Base-by-base conservation (phyloP, 1,284 basidiomycete species). In the Gymnopus androsaceus region DNA sequence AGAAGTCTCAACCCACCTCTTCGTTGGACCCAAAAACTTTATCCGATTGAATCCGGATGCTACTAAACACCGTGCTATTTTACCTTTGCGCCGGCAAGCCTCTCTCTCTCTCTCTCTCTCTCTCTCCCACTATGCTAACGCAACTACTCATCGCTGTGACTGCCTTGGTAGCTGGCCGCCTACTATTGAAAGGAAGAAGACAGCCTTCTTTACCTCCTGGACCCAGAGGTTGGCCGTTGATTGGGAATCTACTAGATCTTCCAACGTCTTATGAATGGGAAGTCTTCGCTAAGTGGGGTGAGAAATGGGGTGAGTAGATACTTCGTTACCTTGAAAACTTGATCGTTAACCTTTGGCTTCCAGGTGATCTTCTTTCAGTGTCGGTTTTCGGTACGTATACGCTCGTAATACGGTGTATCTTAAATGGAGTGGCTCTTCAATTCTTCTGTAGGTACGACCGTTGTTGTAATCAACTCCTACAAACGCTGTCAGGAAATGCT, bases 211-310 rank as follows among this genome's bases (percentile, higher is more conserved):
- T 73, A 28, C 76, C 76, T n/a, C 76, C 77, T 7, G 77, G 78
- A 19, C 78, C 78, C 3, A 68, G 58, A 51, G 68, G 69, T 19
- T 64, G 65, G 34, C 77, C 76, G 3, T 38, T 79, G n/a, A 66
- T 79, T 23, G 78, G 73, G 17, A 79, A 78, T 59, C 58, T 76
- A 2, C 62, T 78, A 6, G 72, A 79, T 56, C 72, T 79, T 67
- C 77, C 77, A 15, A 62, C 65, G 5, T 60, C 60, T 5, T 64
- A 72, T 14, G 66, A 72, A 40, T 80, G 77, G 77, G 54, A 71
- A 14, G 70, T 69, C 4, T 79, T 74, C 51, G 62, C 68, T n/a
- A 61, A 72, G 15, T 79, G 77, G 77, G 72, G 69, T 1, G 60
- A 71, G 14, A 69, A 68, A 68, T 78, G 69, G 61, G 75, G 77